Conservation (phyloP, 495 filamentous ascomycete genomes). For the Neurospora sp. region DNA sequence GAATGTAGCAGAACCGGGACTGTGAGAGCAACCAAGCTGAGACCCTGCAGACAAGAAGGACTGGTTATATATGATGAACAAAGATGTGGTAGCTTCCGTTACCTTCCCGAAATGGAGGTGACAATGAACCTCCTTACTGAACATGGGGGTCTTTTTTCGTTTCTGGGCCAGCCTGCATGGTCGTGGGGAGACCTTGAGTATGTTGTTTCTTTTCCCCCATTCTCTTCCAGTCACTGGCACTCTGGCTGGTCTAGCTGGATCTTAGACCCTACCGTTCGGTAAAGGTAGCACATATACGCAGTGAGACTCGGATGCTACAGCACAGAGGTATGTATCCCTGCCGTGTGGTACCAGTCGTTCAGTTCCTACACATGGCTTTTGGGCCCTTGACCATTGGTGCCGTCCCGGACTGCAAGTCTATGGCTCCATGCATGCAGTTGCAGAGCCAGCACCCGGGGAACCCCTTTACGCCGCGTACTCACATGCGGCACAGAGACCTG, state of each 20-base stretch:
- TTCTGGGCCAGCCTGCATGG: background rate
- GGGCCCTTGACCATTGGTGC: background rate
- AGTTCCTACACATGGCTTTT: background rate
- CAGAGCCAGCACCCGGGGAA: background rate
- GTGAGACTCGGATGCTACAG: background rate
- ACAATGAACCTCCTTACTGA: background rate
- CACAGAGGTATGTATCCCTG: background rate
- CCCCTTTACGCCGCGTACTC: background rate
- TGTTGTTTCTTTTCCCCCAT: background rate
- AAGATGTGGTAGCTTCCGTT: background rate
- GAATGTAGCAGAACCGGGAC: background rate
- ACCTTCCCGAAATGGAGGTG: background rate
- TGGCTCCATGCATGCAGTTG: background rate
- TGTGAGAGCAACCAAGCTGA: background rate
- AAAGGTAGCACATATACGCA: background rate
- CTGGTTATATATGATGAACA: conserved; percentile 13
- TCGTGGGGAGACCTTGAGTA: background rate
- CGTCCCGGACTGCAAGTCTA: background rate
- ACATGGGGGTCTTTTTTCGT: background rate
- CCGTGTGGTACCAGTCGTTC: background rate
- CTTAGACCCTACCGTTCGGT: background rate
- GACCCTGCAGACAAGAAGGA: background rate
- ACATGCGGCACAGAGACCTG: background rate
- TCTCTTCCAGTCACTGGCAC: background rate
- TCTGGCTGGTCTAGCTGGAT: background rate